Evolutionary conservation across 176 grass and related monocot species (phyloP).

Genomic region (Oryza meridionalis): DNA sequence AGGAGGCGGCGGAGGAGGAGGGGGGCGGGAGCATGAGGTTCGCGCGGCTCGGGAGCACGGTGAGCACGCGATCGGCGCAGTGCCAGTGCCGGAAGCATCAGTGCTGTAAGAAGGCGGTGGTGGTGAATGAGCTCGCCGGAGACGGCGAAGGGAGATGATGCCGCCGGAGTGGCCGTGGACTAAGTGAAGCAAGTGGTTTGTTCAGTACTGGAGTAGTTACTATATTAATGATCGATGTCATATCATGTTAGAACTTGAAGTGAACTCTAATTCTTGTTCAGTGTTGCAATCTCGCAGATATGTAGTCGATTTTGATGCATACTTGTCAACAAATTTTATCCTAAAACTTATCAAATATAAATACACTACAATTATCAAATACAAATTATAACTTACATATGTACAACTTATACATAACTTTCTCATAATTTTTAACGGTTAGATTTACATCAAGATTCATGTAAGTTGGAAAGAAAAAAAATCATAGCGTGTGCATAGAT

Average conservation of each 20-base stretch:
- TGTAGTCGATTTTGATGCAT: too few relatives aligned
- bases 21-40: constrained; percentile 31
- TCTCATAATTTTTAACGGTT: too few relatives aligned
- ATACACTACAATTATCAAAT: too few relatives aligned
- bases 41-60: constrained; percentile 34
- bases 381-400: too few relatives aligned
- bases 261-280: background rate
- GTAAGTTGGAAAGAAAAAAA: too few relatives aligned
- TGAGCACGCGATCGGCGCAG: constrained; percentile 50
- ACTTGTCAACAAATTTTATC: too few relatives aligned
- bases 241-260: background rate
- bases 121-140: constrained; percentile 11
- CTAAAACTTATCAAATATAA: too few relatives aligned
- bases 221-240: background rate
- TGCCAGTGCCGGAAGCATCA: constrained; percentile 72
- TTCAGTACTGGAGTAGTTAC: background rate
- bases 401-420: too few relatives aligned
- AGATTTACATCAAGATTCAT: too few relatives aligned
- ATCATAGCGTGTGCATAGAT: too few relatives aligned
- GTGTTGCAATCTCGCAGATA: background rate
- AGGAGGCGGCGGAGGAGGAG: constrained; percentile 26
- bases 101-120: constrained; percentile 52
- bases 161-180: background rate
- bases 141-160: constrained; percentile 5
- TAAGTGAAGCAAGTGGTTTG: constrained; percentile 13